A percentile compares a stretch with the other conserved stretches of the same genome.
These are phyloP conservation scores for Leccinum truebloodii DNA, from an alignment of 768 basidiomycete genomes.

Conservation along the genomic window DNA sequence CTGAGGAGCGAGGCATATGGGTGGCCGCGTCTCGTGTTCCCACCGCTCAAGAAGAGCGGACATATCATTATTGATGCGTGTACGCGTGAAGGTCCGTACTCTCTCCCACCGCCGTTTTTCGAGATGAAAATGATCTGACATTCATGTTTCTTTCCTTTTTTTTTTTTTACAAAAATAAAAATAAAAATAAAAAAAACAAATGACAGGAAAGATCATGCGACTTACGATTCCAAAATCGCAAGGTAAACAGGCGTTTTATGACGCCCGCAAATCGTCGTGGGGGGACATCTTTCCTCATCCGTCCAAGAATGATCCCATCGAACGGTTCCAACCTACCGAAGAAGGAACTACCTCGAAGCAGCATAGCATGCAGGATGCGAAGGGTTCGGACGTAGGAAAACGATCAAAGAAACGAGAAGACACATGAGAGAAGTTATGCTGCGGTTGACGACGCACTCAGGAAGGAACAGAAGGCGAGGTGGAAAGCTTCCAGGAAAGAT, in stretches of 20 bases:
- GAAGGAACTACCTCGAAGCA: conserved; percentile 30
- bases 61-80: conserved; percentile 93
- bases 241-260: conserved; percentile 94
- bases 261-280: conserved; percentile 91
- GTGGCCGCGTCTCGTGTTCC: conserved; percentile 91
- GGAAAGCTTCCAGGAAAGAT: conserved; percentile 27
- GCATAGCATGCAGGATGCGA: conserved; percentile 29
- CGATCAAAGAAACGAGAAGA: conserved; percentile 29
- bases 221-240: conserved; percentile 91
- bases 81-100: conserved; percentile 65
- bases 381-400: conserved; percentile 64
- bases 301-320: conserved; percentile 75
- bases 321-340: conserved; percentile 47
- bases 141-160: neutral
- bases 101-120: conserved; percentile 7
- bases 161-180: neutral
- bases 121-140: conserved; percentile 9
- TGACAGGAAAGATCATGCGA: conserved; percentile 83
- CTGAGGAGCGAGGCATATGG: conserved; percentile 75
- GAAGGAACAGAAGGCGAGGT: conserved; percentile 37
- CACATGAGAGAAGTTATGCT: conserved; percentile 27
- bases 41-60: conserved; percentile 90
- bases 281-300: conserved; percentile 94
- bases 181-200: neutral
- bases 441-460: conserved; percentile 39